phyloP scores from a whole-genome alignment of 2,329 filamentous ascomycete genomes.

The Diaporthe aspalathi region DNA sequence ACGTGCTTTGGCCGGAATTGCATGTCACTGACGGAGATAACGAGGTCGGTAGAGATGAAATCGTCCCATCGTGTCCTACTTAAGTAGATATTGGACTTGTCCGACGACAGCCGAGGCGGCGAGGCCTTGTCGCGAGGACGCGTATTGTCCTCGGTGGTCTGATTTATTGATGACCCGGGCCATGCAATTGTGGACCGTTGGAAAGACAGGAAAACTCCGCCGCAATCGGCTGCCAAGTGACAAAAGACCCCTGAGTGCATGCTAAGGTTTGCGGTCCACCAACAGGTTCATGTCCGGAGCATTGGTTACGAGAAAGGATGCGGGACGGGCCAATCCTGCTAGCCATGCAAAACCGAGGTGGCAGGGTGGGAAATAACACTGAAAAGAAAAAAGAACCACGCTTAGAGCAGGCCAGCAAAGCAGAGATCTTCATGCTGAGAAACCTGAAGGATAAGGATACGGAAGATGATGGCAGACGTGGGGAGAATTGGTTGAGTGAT shows the following conservation, averaged over 20 bases:
- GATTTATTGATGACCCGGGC: neutral
- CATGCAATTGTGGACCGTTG: neutral
- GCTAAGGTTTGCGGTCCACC: neutral
- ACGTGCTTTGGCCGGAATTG: neutral
- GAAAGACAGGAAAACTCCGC: neutral
- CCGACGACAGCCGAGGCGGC: neutral
- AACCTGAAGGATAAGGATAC: neutral
- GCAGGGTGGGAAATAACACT: too few relatives aligned
- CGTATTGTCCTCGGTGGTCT: neutral
- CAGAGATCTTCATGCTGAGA: neutral
- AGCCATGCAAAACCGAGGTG: neutral
- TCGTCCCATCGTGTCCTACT: neutral
- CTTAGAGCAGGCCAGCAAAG: neutral
- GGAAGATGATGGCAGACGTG: neutral
- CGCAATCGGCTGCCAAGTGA: neutral
- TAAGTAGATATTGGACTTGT: neutral
- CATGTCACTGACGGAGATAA: too few relatives aligned
- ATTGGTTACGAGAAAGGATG: neutral
- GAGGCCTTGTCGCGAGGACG: neutral
- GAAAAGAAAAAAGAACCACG: too few relatives aligned
- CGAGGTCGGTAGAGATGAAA: neutral
- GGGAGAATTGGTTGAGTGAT: conserved; percentile 6
- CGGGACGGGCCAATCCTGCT: neutral
- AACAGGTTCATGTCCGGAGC: neutral
- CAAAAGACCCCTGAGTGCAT: neutral